Percentiles rank a stretch among this genome's conserved stretches.
phyloP scores from a whole-genome alignment of 371 early-diverging fungal species.

The Smittium mucronatum region DNA sequence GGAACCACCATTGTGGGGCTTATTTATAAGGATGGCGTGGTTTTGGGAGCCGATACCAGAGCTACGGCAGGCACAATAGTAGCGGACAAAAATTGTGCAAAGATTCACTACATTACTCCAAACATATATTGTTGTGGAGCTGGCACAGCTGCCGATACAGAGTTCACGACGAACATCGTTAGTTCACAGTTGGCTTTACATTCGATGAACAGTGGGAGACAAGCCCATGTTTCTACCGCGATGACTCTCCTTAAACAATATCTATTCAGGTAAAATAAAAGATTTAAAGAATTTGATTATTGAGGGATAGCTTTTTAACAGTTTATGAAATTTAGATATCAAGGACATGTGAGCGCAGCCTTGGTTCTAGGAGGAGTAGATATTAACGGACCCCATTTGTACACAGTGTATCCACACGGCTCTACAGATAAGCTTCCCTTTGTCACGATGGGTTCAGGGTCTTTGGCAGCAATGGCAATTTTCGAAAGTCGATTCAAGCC shows the following conservation, averaged over 20 bases:
- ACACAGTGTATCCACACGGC: conserved; percentile 94
- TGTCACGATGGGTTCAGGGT: conserved; percentile 98
- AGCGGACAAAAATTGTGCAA: conserved; percentile 98
- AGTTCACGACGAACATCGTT: conserved; percentile 88
- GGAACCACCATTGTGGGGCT: conserved; percentile 98
- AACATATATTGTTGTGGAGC: conserved; percentile 99
- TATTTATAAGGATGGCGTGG: conserved; percentile 91
- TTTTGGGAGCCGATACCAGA: conserved; percentile 99
- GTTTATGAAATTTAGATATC: conserved; percentile 93
- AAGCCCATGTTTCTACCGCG: no score
- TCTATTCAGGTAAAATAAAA: conserved; percentile 81
- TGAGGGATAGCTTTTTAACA: conserved; percentile 94
- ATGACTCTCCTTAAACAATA: no score
- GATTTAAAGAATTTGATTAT: conserved; percentile 79
- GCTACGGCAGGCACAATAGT: conserved; percentile 98
- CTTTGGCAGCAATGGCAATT: conserved; percentile 94
- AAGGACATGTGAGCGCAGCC: conserved; percentile 96
- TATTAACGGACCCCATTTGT: conserved; percentile 82
- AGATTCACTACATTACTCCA: conserved; percentile 97
- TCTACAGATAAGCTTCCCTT: no score
- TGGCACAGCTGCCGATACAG: conserved; percentile 99
- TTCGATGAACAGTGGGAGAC: no score
- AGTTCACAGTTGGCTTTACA: conserved; percentile 87
- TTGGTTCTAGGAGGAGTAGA: conserved; percentile 97
- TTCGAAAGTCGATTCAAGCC: conserved; percentile 85